phyloP scores from a whole-genome alignment of 2,329 filamentous ascomycete species.

The Cladosporium halotolerans region DNA sequence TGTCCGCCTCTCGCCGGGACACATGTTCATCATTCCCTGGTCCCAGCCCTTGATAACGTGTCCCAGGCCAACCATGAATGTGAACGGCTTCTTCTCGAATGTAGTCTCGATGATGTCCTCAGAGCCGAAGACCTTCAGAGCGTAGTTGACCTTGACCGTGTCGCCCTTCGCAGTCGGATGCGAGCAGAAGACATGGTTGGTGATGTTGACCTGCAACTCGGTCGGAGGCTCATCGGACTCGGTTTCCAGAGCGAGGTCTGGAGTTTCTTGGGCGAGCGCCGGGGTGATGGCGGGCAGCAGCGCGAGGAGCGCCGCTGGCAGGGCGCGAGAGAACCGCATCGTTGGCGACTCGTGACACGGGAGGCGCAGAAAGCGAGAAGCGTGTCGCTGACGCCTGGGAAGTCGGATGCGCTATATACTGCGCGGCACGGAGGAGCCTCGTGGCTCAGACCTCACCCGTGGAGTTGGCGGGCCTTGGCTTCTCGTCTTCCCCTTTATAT shows the following conservation, averaged over 20 bases:
- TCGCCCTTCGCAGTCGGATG: constrained; percentile 50
- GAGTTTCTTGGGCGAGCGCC: constrained; percentile 32
- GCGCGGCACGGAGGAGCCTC: not conserved
- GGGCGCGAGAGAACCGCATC: constrained; percentile 19
- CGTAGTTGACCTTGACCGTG: constrained; percentile 80
- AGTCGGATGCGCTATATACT: not conserved
- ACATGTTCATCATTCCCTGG: constrained; percentile 87
- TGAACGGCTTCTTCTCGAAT: constrained; percentile 78
- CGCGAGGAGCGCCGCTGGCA: constrained; percentile 37
- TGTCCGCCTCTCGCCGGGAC: constrained; percentile 86
- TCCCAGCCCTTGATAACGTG: constrained; percentile 98
- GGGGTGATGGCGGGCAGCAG: constrained; percentile 45
- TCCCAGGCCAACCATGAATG: constrained; percentile 73
- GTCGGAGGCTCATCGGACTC: constrained; percentile 13
- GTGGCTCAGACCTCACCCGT: constrained; percentile 7
- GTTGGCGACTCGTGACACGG: constrained; percentile 4
- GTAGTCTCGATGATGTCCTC: constrained; percentile 50
- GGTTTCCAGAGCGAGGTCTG: constrained; percentile 52
- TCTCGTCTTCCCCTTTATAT: constrained; percentile 4
- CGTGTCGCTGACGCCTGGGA: not conserved
- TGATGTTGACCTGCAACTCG: constrained; percentile 24
- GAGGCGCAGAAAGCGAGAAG: not conserved
- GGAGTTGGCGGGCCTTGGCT: not conserved
- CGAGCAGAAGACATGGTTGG: constrained; percentile 9
- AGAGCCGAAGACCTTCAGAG: constrained; percentile 66